Evolutionary conservation across 2,329 filamentous ascomycete species (phyloP), one percentile per base, ranked within the genome.

Genomic region (Nemania diffusa): DNA sequence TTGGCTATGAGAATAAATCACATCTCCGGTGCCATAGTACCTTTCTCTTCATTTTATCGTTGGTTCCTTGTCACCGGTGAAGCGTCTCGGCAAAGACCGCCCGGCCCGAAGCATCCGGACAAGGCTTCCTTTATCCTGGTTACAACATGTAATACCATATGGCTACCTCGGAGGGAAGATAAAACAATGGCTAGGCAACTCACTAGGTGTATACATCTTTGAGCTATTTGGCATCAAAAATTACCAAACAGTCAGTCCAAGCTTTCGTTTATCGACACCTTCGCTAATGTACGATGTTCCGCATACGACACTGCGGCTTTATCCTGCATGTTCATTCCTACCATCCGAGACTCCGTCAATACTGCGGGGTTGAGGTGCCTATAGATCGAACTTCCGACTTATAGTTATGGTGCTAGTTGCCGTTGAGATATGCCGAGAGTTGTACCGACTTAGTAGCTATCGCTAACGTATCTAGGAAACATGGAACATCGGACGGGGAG

Each of bases 401-500:
- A 55, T 44, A 56, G 13, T 37, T 42, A 24, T 29, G 9, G 22
- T 13, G n/a, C 27, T 15, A 57, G 20, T 44, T 17, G 42, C 7
- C 34, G 11, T 32, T 7, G 9, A 8, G 22, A 24, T 26, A 52
- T 52, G n/a, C 3, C 42, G 57, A 61, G 56, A 58, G 37, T 22
- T 52, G 34, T 62, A 8, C 53, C 46, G 27, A 29, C 24, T 46
- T 34, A 32, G 22, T 15, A 13, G 24, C 42, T 17, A 57, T n/a
- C 15, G 17, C 58, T 37, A 27, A 50, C 37, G 13, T 34, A 17
- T 24, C 24, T 17, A 34, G 17, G 26, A 46, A 60, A 29, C 26
- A 57, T 51, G 55, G 40, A 40, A 53, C 20, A 40, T 34, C 63
- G 56, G 20, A 53, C 22, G 24, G 34, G 59, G 63, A 29, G 53